These are phyloP conservation scores for Solanum chacoense DNA, from an alignment of 305 asterid species.

Conservation along the genomic window DNA sequence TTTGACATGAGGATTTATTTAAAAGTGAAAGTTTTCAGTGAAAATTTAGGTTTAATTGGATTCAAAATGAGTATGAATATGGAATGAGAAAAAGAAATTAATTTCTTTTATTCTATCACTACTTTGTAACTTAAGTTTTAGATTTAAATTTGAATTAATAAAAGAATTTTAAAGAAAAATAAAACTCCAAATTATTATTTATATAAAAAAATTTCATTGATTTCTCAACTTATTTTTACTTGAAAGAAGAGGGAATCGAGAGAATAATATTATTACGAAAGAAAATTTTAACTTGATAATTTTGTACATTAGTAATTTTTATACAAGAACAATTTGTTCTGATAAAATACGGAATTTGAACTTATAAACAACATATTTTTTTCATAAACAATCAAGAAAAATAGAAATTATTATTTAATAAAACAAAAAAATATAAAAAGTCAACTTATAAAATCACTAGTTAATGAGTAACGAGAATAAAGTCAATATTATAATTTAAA, in stretches of 20 bases:
- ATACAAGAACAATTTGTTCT: background rate
- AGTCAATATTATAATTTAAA: too few relatives aligned
- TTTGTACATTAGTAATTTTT: background rate
- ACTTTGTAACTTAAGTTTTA: background rate
- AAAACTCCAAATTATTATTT: background rate
- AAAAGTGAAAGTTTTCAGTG: background rate
- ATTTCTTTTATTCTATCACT: background rate
- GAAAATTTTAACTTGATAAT: too few relatives aligned
- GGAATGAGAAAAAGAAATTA: background rate
- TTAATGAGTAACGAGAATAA: background rate
- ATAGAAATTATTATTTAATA: too few relatives aligned
- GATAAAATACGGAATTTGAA: too few relatives aligned
- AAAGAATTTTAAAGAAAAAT: background rate
- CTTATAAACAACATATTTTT: background rate
- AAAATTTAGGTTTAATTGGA: background rate
- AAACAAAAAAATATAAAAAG: background rate
- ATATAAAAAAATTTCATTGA: background rate
- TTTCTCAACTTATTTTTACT: too few relatives aligned
- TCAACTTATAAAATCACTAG: background rate
- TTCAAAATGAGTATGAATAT: background rate
- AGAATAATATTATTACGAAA: too few relatives aligned
- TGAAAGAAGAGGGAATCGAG: background rate
- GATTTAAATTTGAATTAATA: background rate
- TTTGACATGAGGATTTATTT: background rate
- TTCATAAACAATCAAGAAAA: background rate